Evolutionary conservation across 1,284 basidiomycete genomes (phyloP).

Genomic region (Ustilago trichophora): DNA sequence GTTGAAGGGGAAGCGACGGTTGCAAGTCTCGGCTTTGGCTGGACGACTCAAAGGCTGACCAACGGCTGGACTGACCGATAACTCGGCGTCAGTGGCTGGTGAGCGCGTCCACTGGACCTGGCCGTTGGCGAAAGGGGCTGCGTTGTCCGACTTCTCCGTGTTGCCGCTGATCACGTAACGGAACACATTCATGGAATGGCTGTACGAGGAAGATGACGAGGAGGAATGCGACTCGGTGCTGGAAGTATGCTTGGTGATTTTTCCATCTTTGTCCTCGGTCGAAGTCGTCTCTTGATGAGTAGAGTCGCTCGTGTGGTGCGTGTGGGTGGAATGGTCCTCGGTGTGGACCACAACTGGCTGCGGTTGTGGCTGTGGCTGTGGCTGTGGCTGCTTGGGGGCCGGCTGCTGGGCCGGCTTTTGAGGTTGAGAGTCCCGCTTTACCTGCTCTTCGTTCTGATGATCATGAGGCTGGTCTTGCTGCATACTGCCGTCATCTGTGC

Average conservation of each 20-base stretch:
- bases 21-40: constrained; percentile 29
- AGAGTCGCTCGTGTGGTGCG: neutral
- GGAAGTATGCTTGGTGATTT: neutral
- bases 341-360: neutral
- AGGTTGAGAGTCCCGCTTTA: too few species aligned
- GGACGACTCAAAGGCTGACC: constrained; percentile 27
- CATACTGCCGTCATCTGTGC: neutral
- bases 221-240: constrained; percentile 3
- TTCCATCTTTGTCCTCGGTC: constrained; percentile 3
- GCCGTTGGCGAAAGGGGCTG: constrained; percentile 24
- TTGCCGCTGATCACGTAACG: constrained; percentile 27
- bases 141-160: constrained; percentile 6
- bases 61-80: neutral
- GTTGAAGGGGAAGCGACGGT: constrained; percentile 31
- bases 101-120: constrained; percentile 28
- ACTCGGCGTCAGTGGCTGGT: neutral
- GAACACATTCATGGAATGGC: constrained; percentile 14
- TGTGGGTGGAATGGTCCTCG: constrained; percentile 3
- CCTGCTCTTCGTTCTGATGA: neutral
- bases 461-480: too few species aligned
- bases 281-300: neutral
- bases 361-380: neutral
- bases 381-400: too few species aligned
- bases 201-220: constrained; percentile 20
- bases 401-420: too few species aligned